A percentile compares a stretch with the other conserved stretches of the same genome.
These are phyloP conservation scores for Mycoemilia scoparia DNA, from an alignment of 192 early-diverging fungal genomes.

Conservation along the genomic window DNA sequence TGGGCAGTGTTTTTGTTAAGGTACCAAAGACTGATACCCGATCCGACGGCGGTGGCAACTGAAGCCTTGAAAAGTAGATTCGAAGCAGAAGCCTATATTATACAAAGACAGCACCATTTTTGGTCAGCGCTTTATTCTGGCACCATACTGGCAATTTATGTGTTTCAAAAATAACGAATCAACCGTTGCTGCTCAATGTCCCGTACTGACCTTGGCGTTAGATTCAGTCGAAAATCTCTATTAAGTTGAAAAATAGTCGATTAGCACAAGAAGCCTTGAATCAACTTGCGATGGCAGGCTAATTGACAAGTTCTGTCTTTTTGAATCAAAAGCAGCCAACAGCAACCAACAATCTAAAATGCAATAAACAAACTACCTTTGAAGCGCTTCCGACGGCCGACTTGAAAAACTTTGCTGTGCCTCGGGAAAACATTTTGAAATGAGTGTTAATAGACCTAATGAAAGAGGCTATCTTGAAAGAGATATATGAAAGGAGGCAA, in stretches of 20 bases:
- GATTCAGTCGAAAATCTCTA: constrained; percentile 19
- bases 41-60: constrained; percentile 37
- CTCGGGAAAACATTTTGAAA: constrained; percentile 21
- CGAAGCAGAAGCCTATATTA: constrained; percentile 5
- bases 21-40: constrained; percentile 30
- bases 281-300: too few species aligned
- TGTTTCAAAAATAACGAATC: neutral
- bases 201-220: constrained; percentile 11
- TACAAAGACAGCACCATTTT: too few species aligned
- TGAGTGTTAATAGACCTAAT: neutral
- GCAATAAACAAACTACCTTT: constrained; percentile 7
- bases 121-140: too few species aligned
- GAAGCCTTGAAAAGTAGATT: constrained; percentile 24
- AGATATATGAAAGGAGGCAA: too few species aligned
- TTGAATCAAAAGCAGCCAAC: too few species aligned
- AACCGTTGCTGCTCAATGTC: neutral
- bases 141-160: too few species aligned
- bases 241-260: neutral
- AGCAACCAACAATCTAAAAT: neutral
- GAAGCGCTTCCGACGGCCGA: constrained; percentile 13
- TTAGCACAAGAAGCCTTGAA: neutral
- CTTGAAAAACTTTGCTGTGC: constrained; percentile 12
- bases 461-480: neutral
- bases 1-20: constrained; percentile 34
- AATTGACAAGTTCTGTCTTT: too few species aligned